A percentile compares a stretch with the other conserved stretches of the same genome.
Evolutionary conservation across 345 rosid genomes (phyloP).

Genomic region (Gossypium turneri): DNA sequence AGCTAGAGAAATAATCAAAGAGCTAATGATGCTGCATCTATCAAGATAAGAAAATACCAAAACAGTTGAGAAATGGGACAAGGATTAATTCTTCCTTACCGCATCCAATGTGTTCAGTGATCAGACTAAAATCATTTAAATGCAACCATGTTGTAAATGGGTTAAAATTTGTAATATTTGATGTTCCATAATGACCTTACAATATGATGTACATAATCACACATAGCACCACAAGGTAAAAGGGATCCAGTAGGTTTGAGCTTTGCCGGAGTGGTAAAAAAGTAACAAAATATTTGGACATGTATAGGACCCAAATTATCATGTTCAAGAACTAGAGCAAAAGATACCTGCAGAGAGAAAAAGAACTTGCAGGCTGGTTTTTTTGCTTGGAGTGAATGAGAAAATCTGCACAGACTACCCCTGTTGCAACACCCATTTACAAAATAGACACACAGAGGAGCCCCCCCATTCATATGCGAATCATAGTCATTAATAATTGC

Average conservation of each 20-base stretch:
- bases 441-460: constrained; percentile 60
- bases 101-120: neutral
- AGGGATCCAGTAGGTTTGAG: neutral
- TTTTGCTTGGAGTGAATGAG: constrained; percentile 63
- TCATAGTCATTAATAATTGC: constrained; percentile 23
- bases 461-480: constrained; percentile 25
- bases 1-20: neutral
- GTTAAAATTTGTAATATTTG: constrained; percentile 1
- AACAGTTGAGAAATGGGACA: neutral
- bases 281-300: neutral
- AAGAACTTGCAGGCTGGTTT: constrained; percentile 67
- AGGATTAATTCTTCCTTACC: neutral
- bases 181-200: neutral
- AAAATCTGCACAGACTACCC: constrained; percentile 63
- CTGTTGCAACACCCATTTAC: constrained; percentile 67
- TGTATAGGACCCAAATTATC: neutral
- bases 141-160: neutral
- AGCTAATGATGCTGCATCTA: neutral
- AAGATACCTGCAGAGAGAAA: constrained; percentile 61
- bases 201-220: neutral
- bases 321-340: constrained; percentile 5
- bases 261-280: constrained; percentile 8
- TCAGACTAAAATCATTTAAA: neutral
- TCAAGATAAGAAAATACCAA: neutral
- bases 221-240: neutral